Evolutionary conservation across 2,329 filamentous ascomycete genomes (phyloP).

Genomic region (Blastomyces percursus): DNA sequence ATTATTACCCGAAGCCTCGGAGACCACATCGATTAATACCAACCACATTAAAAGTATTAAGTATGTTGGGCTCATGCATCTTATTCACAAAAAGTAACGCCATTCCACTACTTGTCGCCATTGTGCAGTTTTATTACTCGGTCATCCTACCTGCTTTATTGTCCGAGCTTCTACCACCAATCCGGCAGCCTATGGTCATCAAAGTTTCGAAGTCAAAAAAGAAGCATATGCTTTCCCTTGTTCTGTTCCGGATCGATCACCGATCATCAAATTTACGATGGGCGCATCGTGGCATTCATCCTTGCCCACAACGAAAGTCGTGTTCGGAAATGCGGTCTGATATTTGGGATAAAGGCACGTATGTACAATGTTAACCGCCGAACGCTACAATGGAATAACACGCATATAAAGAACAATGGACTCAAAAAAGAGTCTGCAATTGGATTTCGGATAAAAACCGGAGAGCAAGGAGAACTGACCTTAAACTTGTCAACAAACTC

Average conservation of each 20-base stretch:
- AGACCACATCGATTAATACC: not conserved
- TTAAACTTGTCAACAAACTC: constrained; percentile 41
- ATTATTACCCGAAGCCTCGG: not conserved
- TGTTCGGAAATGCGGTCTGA: constrained; percentile 20
- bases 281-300: constrained; percentile 34
- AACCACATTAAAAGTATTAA: not conserved
- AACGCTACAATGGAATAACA: not conserved
- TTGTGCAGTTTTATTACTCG: not conserved
- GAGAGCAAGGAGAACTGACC: constrained; percentile 21
- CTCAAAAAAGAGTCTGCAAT: not conserved
- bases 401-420: not conserved
- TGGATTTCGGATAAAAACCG: not conserved
- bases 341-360: not conserved
- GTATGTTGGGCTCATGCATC: not conserved
- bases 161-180: not conserved
- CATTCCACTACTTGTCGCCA: not conserved
- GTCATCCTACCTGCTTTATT: not conserved
- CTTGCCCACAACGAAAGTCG: constrained; percentile 28
- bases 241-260: constrained; percentile 27
- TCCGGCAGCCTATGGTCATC: not conserved
- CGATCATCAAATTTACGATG: constrained; percentile 30
- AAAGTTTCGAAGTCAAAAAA: constrained; percentile 21
- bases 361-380: not conserved
- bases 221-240: constrained; percentile 31
- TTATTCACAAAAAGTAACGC: not conserved